Conservation (phyloP, 192 early-diverging fungal genomes). For the Umbelopsis sp. region DNA sequence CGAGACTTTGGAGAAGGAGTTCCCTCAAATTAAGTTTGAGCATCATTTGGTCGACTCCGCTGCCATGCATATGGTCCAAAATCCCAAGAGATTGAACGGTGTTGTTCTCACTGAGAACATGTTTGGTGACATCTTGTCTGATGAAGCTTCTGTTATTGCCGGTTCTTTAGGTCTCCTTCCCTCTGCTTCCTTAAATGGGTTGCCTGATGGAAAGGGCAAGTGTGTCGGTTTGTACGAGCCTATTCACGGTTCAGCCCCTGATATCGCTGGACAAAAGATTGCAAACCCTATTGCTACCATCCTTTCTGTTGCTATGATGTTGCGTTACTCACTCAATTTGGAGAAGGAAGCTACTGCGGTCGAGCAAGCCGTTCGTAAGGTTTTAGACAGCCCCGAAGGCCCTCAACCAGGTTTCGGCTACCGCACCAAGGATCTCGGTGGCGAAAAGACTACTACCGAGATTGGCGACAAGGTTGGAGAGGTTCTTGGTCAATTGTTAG, state of each 20-base stretch:
- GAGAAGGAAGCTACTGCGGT: constrained; percentile 89
- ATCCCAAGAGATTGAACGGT: constrained; percentile 89
- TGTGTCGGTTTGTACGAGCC: constrained; percentile 95
- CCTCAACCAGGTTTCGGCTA: constrained; percentile 68
- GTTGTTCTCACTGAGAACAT: constrained; percentile 98
- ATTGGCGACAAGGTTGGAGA: constrained; percentile 92
- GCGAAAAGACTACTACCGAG: constrained; percentile 80
- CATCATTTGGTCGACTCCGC: constrained; percentile 98
- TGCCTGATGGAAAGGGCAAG: constrained; percentile 72
- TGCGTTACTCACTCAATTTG: constrained; percentile 93
- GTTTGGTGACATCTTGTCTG: constrained; percentile 98
- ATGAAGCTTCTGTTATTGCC: constrained; percentile 95
- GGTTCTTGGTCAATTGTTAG: constrained; percentile 65
- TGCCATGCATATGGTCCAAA: constrained; percentile 95
- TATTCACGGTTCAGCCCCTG: constrained; percentile 98
- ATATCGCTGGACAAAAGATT: constrained; percentile 96
- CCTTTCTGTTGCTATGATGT: constrained; percentile 90
- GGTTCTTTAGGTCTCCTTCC: constrained; percentile 94
- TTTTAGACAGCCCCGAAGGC: constrained; percentile 74
- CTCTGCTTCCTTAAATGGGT: constrained; percentile 85
- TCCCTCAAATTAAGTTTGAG: constrained; percentile 81
- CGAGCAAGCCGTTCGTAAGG: constrained; percentile 89
- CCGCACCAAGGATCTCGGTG: constrained; percentile 91
- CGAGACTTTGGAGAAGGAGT: constrained; percentile 86
- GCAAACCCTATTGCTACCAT: constrained; percentile 99